Conservation (phyloP, 139 green algal species). For the Coccomyxa sp. region DNA sequence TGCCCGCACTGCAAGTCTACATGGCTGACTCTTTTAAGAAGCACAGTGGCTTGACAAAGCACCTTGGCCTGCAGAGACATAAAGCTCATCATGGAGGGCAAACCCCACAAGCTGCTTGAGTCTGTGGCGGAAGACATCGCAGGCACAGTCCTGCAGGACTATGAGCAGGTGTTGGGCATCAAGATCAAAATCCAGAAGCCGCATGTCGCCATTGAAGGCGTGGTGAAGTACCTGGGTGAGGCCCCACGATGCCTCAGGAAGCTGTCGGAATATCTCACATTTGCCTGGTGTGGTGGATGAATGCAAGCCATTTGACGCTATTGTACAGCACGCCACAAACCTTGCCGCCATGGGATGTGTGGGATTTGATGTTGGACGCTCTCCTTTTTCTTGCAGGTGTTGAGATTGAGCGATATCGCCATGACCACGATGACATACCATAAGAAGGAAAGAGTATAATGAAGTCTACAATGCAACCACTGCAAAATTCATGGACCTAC, state of each 20-base stretch:
- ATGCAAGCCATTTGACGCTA: too few relatives aligned
- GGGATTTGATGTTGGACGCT: too few relatives aligned
- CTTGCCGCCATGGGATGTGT: too few relatives aligned
- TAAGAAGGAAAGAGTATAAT: not conserved
- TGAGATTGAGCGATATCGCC: not conserved
- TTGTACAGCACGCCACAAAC: too few relatives aligned
- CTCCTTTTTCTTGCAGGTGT: not conserved
- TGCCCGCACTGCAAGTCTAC: conserved; percentile 4
- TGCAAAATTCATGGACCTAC: too few relatives aligned
- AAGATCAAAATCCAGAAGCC: conserved; percentile 49
- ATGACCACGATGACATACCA: not conserved
- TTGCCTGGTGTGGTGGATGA: too few relatives aligned
- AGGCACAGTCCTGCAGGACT: conserved; percentile 21
- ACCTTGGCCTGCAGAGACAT: conserved; percentile 35
- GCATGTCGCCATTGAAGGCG: conserved; percentile 49
- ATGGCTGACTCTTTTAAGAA: not conserved
- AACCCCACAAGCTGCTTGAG: conserved; percentile 44
- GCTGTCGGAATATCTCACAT: too few relatives aligned
- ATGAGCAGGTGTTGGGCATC: conserved; percentile 26
- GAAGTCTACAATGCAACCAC: too few relatives aligned
- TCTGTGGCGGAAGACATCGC: conserved; percentile 45
- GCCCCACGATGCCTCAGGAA: not conserved
- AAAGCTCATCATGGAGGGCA: conserved; percentile 42
- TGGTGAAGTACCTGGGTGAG: conserved; percentile 48
- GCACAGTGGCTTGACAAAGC: not conserved